Base-by-base conservation (phyloP, 345 rosid genomes). In the Barbarea vulgaris region DNA sequence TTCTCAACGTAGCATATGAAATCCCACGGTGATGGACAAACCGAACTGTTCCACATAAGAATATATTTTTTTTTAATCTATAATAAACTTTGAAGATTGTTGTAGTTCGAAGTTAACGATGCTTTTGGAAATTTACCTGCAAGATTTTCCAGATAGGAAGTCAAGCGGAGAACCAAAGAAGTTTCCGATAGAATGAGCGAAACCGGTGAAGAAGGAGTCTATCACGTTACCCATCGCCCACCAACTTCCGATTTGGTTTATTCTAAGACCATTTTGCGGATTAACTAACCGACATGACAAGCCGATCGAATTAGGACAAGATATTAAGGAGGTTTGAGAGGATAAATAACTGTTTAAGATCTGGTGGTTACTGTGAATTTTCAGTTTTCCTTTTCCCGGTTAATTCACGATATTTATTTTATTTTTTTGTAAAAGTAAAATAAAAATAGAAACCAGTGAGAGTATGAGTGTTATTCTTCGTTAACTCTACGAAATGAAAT, bases 91-190 rank as follows among this genome's bases (percentile, higher is more conserved):
- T 15, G 50, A 76, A 21, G 28, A 22, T 7, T 61, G 27, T 36
- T 11, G 21, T 31, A 13, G 28, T n/a, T n/a, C 4, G 22, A 53
- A 37, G 15, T 14, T 9, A 6, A 30, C 7, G 75, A 53, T 41
- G 53, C 46, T 66, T 65, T 57, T 41, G 25, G 42, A 18, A 11
- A 1, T 21, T 73, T 74, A 86, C 93, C 87, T 82, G 82, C 90
- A 88, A 37, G 90, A 84, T 64, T 88, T 86, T 21, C 87, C 89
- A 5, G 87, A 50, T 4, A 86, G 77, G 58, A 88, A 86, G 33
- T 81, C 83, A 19, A 83, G 80, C 11, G 90, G 85, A 63, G 84
- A 74, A 63, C 82, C 82, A 66, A 86, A 81, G 53, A 86, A 79
- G 53, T 83, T 64, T 14, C 79, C 80, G 4, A 82, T 62, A 28